Conservation (phyloP, 2,329 filamentous ascomycete species). For the Neoscytalidium dimidiatum region DNA sequence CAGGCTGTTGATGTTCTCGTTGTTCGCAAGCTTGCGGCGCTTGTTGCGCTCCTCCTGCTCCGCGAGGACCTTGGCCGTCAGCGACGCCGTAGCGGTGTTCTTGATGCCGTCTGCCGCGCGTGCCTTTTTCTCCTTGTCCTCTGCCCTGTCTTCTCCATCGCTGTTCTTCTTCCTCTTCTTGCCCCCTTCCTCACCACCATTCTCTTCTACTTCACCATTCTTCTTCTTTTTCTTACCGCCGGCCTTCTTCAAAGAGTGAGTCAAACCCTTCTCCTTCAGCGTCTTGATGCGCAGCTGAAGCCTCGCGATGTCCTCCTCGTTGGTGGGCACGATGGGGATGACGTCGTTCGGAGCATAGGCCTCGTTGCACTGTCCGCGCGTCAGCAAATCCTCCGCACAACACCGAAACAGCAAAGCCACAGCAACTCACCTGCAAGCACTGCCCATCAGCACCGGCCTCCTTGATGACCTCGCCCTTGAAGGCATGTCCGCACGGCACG, state of each 20-base stretch:
- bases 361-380: constrained; percentile 65
- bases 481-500: constrained; percentile 93
- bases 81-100: constrained; percentile 78
- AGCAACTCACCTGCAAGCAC: constrained; percentile 54
- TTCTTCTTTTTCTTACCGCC: constrained; percentile 58
- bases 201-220: constrained; percentile 44
- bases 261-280: constrained; percentile 71
- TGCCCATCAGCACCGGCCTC: constrained; percentile 67
- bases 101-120: constrained; percentile 67
- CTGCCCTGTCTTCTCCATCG: constrained; percentile 3
- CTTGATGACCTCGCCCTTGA: constrained; percentile 81
- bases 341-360: constrained; percentile 73
- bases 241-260: constrained; percentile 86
- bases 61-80: constrained; percentile 83
- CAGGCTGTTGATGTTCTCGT: constrained; percentile 51
- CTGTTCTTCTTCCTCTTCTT: not conserved
- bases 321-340: constrained; percentile 76
- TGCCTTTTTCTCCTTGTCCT: not conserved
- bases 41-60: constrained; percentile 86
- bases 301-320: constrained; percentile 68
- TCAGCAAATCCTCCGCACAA: not conserved
- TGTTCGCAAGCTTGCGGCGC: constrained; percentile 66
- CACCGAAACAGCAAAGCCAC: not conserved
- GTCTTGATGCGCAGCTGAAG: constrained; percentile 67
- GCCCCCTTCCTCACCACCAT: constrained; percentile 25